A percentile compares a stretch with the other conserved stretches of the same genome.
phyloP scores from a whole-genome alignment of 2,329 filamentous ascomycete species.

The Geosmithia morbida region DNA sequence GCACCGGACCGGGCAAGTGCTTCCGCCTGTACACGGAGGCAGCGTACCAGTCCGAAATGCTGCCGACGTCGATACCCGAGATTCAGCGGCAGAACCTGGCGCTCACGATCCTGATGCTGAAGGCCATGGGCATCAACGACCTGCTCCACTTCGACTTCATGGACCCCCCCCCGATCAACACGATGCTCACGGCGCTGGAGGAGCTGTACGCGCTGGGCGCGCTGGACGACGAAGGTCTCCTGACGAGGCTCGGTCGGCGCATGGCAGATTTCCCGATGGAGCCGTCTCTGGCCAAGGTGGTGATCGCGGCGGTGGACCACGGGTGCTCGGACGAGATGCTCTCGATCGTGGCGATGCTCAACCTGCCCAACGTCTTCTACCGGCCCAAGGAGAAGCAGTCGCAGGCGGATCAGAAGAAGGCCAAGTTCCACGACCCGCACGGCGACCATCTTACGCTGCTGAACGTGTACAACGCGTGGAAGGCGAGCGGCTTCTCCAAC shows the following conservation, averaged over 20 bases:
- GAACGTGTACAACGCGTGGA: constrained; percentile 98
- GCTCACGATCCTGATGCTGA: constrained; percentile 90
- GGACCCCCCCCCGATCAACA: constrained; percentile 95
- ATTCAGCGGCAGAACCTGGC: constrained; percentile 92
- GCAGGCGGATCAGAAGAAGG: constrained; percentile 93
- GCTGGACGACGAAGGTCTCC: constrained; percentile 84
- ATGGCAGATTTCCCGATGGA: constrained; percentile 99
- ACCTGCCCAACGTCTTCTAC: constrained; percentile 77
- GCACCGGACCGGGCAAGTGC: constrained; percentile 91
- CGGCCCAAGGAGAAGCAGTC: constrained; percentile 94
- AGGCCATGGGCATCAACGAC: constrained; percentile 98
- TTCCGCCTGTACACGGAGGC: constrained; percentile 93
- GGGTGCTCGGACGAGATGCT: constrained; percentile 89
- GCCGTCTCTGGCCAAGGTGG: constrained; percentile 74
- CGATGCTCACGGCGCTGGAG: constrained; percentile 91
- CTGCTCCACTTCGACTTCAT: constrained; percentile 96
- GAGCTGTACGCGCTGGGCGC: constrained; percentile 87
- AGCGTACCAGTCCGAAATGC: constrained; percentile 92
- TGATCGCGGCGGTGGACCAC: constrained; percentile 78
- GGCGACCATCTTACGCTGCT: constrained; percentile 90
- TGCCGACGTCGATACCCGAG: constrained; percentile 89
- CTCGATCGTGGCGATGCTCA: constrained; percentile 89
- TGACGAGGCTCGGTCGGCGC: constrained; percentile 83
- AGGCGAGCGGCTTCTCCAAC: constrained; percentile 63
- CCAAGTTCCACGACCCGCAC: constrained; percentile 90